phyloP scores from a whole-genome alignment of 331 rosid species.

The Prunus yedoensis region DNA sequence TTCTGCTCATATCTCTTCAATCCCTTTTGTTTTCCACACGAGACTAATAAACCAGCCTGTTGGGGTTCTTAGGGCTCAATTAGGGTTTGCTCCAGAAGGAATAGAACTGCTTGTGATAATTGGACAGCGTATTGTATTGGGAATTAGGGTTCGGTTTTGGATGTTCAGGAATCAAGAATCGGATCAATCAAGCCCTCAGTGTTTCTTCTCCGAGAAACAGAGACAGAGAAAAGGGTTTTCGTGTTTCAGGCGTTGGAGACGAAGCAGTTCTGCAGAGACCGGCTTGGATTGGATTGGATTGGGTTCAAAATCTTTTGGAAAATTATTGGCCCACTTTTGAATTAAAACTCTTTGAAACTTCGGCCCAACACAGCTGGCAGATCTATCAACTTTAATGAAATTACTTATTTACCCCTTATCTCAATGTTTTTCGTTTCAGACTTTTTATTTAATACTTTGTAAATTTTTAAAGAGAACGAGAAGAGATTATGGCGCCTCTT shows the following conservation, averaged over 20 bases:
- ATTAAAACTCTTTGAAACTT: not conserved
- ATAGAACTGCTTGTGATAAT: not conserved
- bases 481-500: no score
- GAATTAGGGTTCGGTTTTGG: not conserved
- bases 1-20: not conserved
- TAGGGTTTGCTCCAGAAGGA: slow-evolving; percentile 1
- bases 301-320: not conserved
- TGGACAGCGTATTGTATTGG: not conserved
- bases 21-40: not conserved
- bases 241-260: slow-evolving; percentile 1
- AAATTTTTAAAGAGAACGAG: no score
- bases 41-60: not conserved
- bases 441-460: no score
- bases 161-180: not conserved
- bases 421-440: not conserved
- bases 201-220: not conserved
- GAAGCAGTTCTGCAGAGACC: not conserved
- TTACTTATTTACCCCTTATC: not conserved
- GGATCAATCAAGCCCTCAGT: not conserved
- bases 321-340: not conserved
- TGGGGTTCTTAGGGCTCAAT: not conserved
- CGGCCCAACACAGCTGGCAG: not conserved
- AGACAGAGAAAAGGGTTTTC: not conserved
- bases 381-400: no score
- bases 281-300: not conserved